Conservation (phyloP, 139 green algal genomes). For the Astrephomene gubernaculifera region DNA sequence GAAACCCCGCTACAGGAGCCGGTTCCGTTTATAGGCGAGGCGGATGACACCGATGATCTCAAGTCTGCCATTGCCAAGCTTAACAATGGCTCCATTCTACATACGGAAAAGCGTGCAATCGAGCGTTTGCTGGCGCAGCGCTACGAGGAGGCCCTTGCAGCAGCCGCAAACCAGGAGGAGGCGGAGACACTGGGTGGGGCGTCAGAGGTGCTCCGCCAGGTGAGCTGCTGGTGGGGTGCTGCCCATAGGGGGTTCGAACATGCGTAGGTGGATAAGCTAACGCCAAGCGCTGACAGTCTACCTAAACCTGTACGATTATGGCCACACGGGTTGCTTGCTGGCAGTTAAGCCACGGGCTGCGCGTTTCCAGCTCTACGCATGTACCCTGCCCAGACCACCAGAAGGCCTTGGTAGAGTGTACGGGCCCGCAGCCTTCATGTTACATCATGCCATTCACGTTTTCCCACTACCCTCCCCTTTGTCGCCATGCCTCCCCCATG, state of each 20-base stretch:
- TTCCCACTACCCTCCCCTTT: neutral
- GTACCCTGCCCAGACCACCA: no score
- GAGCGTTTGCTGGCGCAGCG: constrained; percentile 38
- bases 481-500: neutral
- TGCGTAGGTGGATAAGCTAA: no score
- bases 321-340: no score
- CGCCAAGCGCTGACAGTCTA: no score
- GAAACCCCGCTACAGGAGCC: neutral
- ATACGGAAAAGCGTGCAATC: constrained; percentile 37
- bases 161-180: neutral
- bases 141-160: constrained; percentile 37
- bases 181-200: neutral
- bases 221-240: no score
- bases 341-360: no score
- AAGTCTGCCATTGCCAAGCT: constrained; percentile 28
- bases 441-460: no score
- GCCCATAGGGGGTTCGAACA: no score
- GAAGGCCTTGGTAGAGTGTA: no score
- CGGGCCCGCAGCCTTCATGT: no score
- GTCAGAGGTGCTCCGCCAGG: constrained; percentile 8
- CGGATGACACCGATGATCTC: constrained; percentile 1
- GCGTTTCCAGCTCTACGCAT: no score
- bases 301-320: no score
- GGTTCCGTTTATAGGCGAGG: neutral
- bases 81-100: constrained; percentile 24